Conservation (phyloP, 768 basidiomycete species). For the Lanmaoa rubissima region DNA sequence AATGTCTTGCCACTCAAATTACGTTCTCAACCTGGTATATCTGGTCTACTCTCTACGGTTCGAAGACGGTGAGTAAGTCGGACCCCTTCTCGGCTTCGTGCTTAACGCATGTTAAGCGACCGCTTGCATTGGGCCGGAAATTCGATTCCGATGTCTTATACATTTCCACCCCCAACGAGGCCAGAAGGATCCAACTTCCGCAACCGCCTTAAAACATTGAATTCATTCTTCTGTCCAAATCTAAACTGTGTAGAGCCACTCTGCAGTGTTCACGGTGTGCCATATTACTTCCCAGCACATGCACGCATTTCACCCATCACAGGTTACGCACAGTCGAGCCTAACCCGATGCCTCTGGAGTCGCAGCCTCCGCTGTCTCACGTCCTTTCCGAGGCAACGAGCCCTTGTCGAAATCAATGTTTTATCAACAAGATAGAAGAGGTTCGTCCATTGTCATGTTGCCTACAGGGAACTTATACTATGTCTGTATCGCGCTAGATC, state of each 20-base stretch:
- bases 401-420: constrained; percentile 31
- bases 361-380: not conserved
- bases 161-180: constrained; percentile 2
- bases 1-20: constrained; percentile 43
- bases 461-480: not conserved
- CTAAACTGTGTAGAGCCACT: constrained; percentile 49
- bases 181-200: constrained; percentile 18
- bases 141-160: constrained; percentile 20
- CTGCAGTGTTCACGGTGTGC: constrained; percentile 50
- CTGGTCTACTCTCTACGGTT: constrained; percentile 26
- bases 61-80: constrained; percentile 21
- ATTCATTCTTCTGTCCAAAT: constrained; percentile 50
- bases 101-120: constrained; percentile 30
- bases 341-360: constrained; percentile 16
- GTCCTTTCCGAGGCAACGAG: constrained; percentile 3
- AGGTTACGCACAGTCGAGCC: constrained; percentile 20
- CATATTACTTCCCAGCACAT: not conserved
- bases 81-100: constrained; percentile 23
- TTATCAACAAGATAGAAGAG: constrained; percentile 15
- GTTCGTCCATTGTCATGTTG: constrained; percentile 10
- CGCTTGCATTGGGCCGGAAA: constrained; percentile 27
- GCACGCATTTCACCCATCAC: constrained; percentile 19
- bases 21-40: constrained; percentile 22
- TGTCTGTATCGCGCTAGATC: constrained; percentile 9
- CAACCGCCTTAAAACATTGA: constrained; percentile 35